Evolutionary conservation across 805 yeast species (phyloP).

Genomic region (Sugiyamaella chiloensis): DNA sequence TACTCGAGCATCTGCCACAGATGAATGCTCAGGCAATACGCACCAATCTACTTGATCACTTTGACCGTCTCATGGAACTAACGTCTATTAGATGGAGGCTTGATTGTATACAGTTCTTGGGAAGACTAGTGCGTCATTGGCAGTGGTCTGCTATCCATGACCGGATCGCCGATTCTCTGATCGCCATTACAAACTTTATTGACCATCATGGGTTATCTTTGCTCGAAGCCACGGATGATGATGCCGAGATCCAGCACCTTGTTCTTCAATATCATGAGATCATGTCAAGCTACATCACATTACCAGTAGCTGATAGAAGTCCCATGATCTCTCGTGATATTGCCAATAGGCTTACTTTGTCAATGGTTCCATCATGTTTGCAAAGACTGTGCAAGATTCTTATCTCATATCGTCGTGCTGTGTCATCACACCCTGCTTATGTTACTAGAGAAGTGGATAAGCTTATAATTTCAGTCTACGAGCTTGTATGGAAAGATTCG

Average conservation of each 20-base stretch:
- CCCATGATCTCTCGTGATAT: background rate
- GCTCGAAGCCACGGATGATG: constrained; percentile 10
- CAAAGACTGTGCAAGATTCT: background rate
- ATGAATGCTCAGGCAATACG: constrained; percentile 5
- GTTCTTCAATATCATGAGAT: constrained; percentile 12
- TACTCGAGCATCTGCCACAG: constrained; percentile 17
- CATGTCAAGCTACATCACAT: background rate
- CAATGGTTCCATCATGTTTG: background rate
- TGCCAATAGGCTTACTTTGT: background rate
- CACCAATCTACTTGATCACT: constrained; percentile 8
- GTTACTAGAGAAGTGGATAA: background rate
- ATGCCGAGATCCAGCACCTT: constrained; percentile 8
- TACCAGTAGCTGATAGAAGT: background rate
- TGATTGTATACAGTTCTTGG: background rate
- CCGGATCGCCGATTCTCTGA: background rate
- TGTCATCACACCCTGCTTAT: background rate
- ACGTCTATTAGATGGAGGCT: background rate
- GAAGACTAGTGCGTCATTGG: background rate
- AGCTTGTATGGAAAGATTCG: background rate
- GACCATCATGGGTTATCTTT: constrained; percentile 12
- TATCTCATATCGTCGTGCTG: background rate
- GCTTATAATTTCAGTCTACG: background rate
- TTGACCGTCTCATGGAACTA: background rate
- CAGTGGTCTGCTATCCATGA: background rate
- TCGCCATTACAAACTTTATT: constrained; percentile 9